A percentile compares a stretch with the other conserved stretches of the same genome.
phyloP scores from a whole-genome alignment of 164 flowering plant species.

The Vitis riparia region DNA sequence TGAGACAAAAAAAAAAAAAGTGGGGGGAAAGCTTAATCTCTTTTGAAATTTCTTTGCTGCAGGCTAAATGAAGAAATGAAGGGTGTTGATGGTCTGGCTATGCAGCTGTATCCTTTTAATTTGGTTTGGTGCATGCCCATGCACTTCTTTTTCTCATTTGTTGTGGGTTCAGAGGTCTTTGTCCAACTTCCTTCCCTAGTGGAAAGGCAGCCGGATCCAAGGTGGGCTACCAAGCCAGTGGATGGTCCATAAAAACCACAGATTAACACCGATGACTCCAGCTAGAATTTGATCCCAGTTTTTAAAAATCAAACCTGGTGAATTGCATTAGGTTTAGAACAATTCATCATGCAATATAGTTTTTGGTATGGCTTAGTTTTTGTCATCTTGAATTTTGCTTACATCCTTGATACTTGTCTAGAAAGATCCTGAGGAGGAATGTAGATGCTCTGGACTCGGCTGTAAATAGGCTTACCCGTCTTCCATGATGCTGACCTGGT shows the following conservation, averaged over 20 bases:
- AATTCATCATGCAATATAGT: background rate
- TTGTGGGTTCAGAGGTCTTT: background rate
- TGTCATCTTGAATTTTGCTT: background rate
- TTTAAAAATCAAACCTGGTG: background rate
- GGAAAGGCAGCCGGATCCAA: no score
- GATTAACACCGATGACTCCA: background rate
- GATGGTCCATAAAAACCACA: background rate
- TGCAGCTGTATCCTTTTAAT: slow-evolving; percentile 74
- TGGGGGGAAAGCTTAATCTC: background rate
- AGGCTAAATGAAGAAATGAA: slow-evolving; percentile 91
- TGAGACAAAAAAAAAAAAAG: no score
- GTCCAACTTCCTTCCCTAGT: background rate
- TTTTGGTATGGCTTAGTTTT: background rate
- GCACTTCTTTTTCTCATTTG: background rate
- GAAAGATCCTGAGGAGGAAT: slow-evolving; percentile 67
- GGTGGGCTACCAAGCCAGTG: background rate
- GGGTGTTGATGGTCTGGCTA: slow-evolving; percentile 61
- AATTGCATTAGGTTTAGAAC: background rate
- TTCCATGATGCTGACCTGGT: slow-evolving; percentile 44
- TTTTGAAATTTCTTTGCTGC: slow-evolving; percentile 25
- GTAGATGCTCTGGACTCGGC: slow-evolving; percentile 79
- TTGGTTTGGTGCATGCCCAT: background rate
- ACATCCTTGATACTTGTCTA: slow-evolving; percentile 37
- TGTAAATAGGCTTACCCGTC: slow-evolving; percentile 58
- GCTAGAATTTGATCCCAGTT: background rate